Base-by-base conservation (phyloP, 2,329 filamentous ascomycete species). In the Chaetomium strumarium region DNA sequence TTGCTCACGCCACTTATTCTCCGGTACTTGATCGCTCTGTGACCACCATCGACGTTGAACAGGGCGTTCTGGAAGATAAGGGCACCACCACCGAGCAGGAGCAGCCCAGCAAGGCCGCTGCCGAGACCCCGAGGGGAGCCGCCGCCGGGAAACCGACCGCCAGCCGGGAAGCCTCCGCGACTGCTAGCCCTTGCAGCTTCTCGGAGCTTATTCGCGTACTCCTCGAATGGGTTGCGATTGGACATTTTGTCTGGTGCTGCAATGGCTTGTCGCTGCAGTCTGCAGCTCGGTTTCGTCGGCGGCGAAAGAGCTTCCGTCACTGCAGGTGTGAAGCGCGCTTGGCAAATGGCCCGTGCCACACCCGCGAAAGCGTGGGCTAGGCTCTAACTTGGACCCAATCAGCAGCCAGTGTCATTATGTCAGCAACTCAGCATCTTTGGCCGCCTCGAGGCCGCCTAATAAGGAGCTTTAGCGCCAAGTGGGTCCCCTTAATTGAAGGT, bases 1-100 rank as follows among this genome's bases (percentile, higher is more conserved):
- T 91, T 91, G 78, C 88, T 86, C 51, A 99, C 92, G 77, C 93
- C 93, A 66, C 83, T 88, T 72, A 96, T 66, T 70, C 91, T 86
- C 64, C 86, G 90, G 76, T 99, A 99, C 74, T 99, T 99, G 80
- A 99, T 99, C 60, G 93, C 93, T 68, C 93, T 86, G 73, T 97
- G 93, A 75, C 93, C 93, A 85, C 93, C 93, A 68, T 99, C 93
- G 64, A 99, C 93, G 75, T 86, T 86, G 76, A 86, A 86, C 5
- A 86, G 75, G 41, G 82, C 78, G 68, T 83, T 79, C 63, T 79
- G 75, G 59, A 83, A 63, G 60, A 83, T 57, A 62, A 78, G 66
- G 52, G 73, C 68, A 42, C 75, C 79, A 53, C 76, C 76, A 14
- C 71, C 72, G 40, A 80, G 63, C 31, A 80, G 62, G 16, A 69